phyloP scores from a whole-genome alignment of 352 stramenopile genomes.

The Globisporangium iwayamae region DNA sequence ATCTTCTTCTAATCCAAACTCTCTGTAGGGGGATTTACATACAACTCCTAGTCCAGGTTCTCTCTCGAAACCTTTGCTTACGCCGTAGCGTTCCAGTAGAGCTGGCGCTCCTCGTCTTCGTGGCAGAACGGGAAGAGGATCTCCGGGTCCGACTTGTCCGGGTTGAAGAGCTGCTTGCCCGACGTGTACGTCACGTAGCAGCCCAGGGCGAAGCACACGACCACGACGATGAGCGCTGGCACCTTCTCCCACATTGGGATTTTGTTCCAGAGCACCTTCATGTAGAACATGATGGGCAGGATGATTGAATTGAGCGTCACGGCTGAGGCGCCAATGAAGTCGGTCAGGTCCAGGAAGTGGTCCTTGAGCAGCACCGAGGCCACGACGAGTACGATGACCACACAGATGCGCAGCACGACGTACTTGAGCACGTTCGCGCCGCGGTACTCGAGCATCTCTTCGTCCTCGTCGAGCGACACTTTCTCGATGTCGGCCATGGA shows the following conservation, averaged over 20 bases:
- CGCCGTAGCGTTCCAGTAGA: slow-evolving; percentile 20
- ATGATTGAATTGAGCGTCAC: slow-evolving; percentile 27
- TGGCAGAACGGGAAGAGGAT: slow-evolving; percentile 19
- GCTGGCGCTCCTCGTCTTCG: slow-evolving; percentile 9
- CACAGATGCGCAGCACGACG: slow-evolving; percentile 17
- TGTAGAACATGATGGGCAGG: slow-evolving; percentile 24
- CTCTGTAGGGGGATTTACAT: too few relatives aligned
- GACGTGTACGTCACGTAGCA: slow-evolving; percentile 26
- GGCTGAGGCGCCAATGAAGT: slow-evolving; percentile 26
- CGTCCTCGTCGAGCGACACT: slow-evolving; percentile 1
- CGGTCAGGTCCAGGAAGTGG: slow-evolving; percentile 21
- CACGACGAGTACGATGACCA: slow-evolving; percentile 19
- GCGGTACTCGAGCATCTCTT: slow-evolving; percentile 11
- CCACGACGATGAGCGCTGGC: slow-evolving; percentile 12
- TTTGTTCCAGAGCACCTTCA: slow-evolving; percentile 20
- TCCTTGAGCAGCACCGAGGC: slow-evolving; percentile 19
- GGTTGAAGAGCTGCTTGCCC: slow-evolving; percentile 24
- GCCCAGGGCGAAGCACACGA: slow-evolving; percentile 21
- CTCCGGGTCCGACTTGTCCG: slow-evolving; percentile 6
- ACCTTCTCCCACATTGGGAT: slow-evolving; percentile 23
- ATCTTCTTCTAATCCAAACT: too few relatives aligned
- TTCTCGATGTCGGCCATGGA: slow-evolving; percentile 13
- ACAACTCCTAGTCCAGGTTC: too few relatives aligned
- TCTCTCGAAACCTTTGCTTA: not conserved
- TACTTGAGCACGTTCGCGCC: slow-evolving; percentile 18